Base-by-base conservation (phyloP, 1,139 yeast species). In the Candida sp. region DNA sequence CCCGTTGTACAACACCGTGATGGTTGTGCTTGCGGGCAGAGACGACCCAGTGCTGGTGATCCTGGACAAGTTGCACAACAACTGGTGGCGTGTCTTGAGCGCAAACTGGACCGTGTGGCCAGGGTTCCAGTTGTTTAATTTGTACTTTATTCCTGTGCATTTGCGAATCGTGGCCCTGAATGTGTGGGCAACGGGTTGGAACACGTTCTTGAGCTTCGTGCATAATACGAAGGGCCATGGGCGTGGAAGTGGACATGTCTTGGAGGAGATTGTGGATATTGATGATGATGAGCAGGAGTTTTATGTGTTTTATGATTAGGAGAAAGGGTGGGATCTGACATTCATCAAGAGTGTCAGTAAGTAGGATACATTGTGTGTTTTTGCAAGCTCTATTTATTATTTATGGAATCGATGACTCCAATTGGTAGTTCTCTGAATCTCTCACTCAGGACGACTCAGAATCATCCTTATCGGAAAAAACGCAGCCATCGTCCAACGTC, bases 101-200 rank as follows among this genome's bases (percentile, higher is more conserved):
- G 77, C 80, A 17, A 67, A 67, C 56, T 76, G 81, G 79, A 63
- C 72, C 11, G 77, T 76, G 12, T 77, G 81, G 81, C 79, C 80
- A 0, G 63, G 68, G 1, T 74, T 77, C 57, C 80, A 75, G 59
- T 60, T 75, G 42, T 54, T 73, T 49, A 73, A 72, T 58, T 65
- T 77, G 45, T 70, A 69, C 55, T 72, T 68, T 49, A 63, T 75
- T 26, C 81, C 81, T 1, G 69, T 76, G 5, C 80, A 76, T 55
- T 65, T 73, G 43, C 62, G 81, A 50, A 68, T 75, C 23, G 72
- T 77, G 11, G 66, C 73, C 22, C 63, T 75, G 31, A 77, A 77
- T 55, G 46, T 75, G 9, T 75, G 77, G 70, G 73, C 78, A 4
- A 66, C 75, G 27, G 77, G 78, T 30, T 77, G 81, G 81, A 76